Conservation (phyloP, 2,329 filamentous ascomycete genomes). For the Didymella sp. region DNA sequence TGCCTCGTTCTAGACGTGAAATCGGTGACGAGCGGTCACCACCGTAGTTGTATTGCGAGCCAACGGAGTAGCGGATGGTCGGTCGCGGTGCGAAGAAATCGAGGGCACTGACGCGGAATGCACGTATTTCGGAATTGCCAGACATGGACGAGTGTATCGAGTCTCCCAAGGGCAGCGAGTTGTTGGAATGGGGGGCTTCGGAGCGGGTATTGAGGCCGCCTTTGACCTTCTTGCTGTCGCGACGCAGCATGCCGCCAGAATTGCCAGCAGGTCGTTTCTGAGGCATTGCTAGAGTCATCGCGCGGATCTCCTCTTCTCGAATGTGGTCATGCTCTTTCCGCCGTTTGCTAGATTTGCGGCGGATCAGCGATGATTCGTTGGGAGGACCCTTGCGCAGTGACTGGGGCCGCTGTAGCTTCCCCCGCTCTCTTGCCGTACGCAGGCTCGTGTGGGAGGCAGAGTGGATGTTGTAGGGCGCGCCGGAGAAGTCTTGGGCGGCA, state of each 20-base stretch:
- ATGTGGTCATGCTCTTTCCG: constrained; percentile 70
- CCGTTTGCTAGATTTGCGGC: constrained; percentile 75
- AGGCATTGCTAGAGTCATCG: constrained; percentile 76
- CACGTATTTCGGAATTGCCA: constrained; percentile 73
- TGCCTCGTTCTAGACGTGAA: constrained; percentile 57
- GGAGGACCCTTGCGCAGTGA: constrained; percentile 65
- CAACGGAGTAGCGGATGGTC: constrained; percentile 75
- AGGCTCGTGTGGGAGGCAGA: constrained; percentile 48
- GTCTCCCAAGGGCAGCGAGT: constrained; percentile 75
- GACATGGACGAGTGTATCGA: constrained; percentile 81
- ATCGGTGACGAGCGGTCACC: constrained; percentile 42
- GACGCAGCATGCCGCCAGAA: constrained; percentile 66
- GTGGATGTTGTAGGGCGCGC: constrained; percentile 56
- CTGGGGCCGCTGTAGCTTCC: constrained; percentile 55
- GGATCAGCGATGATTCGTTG: constrained; percentile 63
- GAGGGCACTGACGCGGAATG: constrained; percentile 81
- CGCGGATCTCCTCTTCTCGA: constrained; percentile 86
- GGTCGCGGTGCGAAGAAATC: constrained; percentile 86
- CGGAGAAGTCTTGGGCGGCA: constrained; percentile 50
- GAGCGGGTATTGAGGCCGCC: constrained; percentile 63
- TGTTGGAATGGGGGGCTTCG: constrained; percentile 69
- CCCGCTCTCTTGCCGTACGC: constrained; percentile 50
- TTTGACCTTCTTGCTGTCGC: constrained; percentile 71
- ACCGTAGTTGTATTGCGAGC: constrained; percentile 63
- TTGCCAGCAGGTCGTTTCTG: constrained; percentile 67